phyloP scores from a whole-genome alignment of 148 eudicot genomes.

The Fagopyrum esculentum region DNA sequence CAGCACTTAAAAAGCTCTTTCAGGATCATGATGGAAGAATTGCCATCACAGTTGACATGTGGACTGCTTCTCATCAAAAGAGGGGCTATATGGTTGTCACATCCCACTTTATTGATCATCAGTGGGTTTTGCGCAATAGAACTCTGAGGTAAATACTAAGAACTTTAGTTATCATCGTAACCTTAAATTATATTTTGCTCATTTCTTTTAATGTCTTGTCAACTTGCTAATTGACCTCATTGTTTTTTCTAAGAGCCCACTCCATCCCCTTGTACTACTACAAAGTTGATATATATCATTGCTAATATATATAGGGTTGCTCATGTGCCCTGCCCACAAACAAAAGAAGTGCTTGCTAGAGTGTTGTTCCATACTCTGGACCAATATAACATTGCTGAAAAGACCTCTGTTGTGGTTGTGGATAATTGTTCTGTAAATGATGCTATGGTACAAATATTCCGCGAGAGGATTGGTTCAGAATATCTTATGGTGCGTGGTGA shows the following conservation, averaged over 20 bases:
- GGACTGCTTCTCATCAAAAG: too few species aligned
- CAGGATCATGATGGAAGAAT: too few species aligned
- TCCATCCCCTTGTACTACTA: not conserved
- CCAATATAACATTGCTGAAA: constrained; percentile 14
- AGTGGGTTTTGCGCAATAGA: not conserved
- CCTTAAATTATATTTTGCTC: not conserved
- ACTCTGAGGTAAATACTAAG: not conserved
- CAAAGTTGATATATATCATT: not conserved
- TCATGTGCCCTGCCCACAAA: constrained; percentile 19
- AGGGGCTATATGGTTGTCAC: not conserved
- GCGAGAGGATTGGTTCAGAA: not conserved
- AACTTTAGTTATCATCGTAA: not conserved
- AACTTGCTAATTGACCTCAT: not conserved
- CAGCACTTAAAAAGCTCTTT: not conserved
- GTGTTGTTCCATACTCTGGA: constrained; percentile 11
- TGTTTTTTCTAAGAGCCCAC: not conserved
- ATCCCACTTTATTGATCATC: constrained; percentile 4
- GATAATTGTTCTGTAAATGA: constrained; percentile 18
- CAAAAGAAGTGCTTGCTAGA: not conserved
- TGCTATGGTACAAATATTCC: constrained; percentile 8
- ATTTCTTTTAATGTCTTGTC: not conserved
- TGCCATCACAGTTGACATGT: too few species aligned
- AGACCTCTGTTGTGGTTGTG: constrained; percentile 11
- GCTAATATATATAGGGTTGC: constrained; percentile 1
- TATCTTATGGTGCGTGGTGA: constrained; percentile 3